These are phyloP conservation scores for Gomphus sp. DNA, from an alignment of 1,284 basidiomycete species.

Conservation along the genomic window DNA sequence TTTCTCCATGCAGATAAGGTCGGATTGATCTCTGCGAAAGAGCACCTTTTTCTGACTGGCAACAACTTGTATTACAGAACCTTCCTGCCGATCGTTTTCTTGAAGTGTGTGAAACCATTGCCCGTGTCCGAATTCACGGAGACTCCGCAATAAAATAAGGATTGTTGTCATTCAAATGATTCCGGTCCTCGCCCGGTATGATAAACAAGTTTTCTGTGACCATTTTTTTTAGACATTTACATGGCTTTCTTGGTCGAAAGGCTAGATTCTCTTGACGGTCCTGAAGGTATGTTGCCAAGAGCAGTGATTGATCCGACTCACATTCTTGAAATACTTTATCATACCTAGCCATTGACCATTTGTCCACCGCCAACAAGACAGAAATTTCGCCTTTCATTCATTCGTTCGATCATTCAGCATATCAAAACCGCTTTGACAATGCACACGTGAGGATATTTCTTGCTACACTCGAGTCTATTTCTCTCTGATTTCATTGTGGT, in stretches of 20 bases:
- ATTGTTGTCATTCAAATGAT: neutral
- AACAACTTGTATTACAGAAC: neutral
- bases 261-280: neutral
- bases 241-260: neutral
- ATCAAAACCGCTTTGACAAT: neutral
- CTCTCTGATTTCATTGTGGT: neutral
- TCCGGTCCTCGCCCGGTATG: neutral
- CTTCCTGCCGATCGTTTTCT: neutral
- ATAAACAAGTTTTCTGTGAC: neutral
- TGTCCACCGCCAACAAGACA: neutral
- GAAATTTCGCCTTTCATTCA: neutral
- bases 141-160: neutral
- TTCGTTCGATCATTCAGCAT: neutral
- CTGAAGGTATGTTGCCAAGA: neutral
- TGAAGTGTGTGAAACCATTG: neutral
- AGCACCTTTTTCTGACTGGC: neutral
- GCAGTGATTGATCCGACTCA: neutral
- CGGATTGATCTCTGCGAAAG: neutral
- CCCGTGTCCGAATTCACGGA: neutral
- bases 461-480: neutral
- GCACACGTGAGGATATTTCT: neutral
- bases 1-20: constrained; percentile 3
- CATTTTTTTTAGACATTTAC: neutral
- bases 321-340: neutral
- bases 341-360: constrained; percentile 2